Evolutionary conservation across 2,329 filamentous ascomycete genomes (phyloP).

Genomic region (Apiospora kogelbergensis): DNA sequence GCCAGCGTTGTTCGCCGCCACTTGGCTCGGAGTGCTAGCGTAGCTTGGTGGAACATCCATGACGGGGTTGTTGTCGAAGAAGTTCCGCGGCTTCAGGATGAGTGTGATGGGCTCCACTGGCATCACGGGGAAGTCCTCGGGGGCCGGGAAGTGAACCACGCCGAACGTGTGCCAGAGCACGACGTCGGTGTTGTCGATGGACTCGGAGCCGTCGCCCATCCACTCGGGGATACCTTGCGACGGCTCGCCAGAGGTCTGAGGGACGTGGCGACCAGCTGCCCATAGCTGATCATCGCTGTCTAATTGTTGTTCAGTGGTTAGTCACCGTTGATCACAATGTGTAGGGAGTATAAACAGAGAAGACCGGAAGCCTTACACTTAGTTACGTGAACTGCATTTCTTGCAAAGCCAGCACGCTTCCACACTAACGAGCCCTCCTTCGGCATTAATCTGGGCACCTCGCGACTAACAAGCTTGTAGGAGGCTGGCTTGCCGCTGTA

Average conservation of each 20-base stretch:
- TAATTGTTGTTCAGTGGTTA: slow-evolving; percentile 29
- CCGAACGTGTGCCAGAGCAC: slow-evolving; percentile 96
- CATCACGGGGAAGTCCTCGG: slow-evolving; percentile 93
- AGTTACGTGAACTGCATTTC: slow-evolving; percentile 86
- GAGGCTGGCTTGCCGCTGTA: slow-evolving; percentile 81
- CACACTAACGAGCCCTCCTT: slow-evolving; percentile 81
- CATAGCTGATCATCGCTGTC: slow-evolving; percentile 81
- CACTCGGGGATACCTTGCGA: slow-evolving; percentile 72
- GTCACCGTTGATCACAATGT: background rate
- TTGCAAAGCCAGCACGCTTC: slow-evolving; percentile 85
- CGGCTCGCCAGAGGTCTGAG: slow-evolving; percentile 81
- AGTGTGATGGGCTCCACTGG: slow-evolving; percentile 82
- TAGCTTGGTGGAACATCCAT: slow-evolving; percentile 80
- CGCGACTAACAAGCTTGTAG: slow-evolving; percentile 88
- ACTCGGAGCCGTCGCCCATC: slow-evolving; percentile 69
- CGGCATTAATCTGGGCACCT: slow-evolving; percentile 75
- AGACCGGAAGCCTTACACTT: slow-evolving; percentile 62
- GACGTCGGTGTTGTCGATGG: slow-evolving; percentile 78
- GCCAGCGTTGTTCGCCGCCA: slow-evolving; percentile 31
- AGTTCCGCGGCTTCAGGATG: slow-evolving; percentile 75
- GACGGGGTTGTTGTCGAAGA: slow-evolving; percentile 77
- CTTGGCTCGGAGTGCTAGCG: slow-evolving; percentile 68
- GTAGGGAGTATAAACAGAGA: background rate
- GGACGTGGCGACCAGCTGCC: slow-evolving; percentile 83
- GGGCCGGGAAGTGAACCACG: slow-evolving; percentile 82